phyloP scores from a whole-genome alignment of 1,139 yeast genomes.

The Scheffersomyces quercinus region DNA sequence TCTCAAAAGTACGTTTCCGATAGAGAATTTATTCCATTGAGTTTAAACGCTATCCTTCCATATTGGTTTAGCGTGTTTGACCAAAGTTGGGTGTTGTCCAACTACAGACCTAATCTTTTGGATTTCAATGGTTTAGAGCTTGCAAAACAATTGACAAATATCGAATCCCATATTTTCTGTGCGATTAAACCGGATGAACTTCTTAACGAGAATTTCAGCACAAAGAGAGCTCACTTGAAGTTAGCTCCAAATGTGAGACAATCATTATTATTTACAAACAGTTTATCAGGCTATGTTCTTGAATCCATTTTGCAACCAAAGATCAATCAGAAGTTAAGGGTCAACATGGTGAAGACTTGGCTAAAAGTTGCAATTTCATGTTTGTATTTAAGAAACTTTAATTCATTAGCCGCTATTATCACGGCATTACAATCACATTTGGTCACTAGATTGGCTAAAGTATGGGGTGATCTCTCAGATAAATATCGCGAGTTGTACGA shows the following conservation, averaged over 20 bases:
- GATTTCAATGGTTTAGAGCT: constrained; percentile 79
- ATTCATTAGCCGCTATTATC: constrained; percentile 85
- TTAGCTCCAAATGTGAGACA: constrained; percentile 73
- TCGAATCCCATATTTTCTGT: constrained; percentile 74
- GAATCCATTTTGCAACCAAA: constrained; percentile 70
- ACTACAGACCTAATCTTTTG: constrained; percentile 53
- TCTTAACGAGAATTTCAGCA: constrained; percentile 69
- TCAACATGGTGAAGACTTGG: constrained; percentile 74
- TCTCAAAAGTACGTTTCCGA: constrained; percentile 26
- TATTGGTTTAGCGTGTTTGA: constrained; percentile 44
- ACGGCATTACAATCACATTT: constrained; percentile 83
- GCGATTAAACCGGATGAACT: constrained; percentile 71
- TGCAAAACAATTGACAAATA: constrained; percentile 80
- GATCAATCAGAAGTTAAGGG: constrained; percentile 49
- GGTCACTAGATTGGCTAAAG: constrained; percentile 61
- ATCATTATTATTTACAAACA: constrained; percentile 73
- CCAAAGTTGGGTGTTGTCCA: constrained; percentile 48
- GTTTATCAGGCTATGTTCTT: constrained; percentile 77
- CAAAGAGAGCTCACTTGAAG: constrained; percentile 60
- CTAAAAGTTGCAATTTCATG: constrained; percentile 82
- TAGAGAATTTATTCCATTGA: constrained; percentile 29
- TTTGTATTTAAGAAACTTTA: constrained; percentile 76
- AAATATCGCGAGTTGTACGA: constrained; percentile 68
- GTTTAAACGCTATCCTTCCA: constrained; percentile 27
- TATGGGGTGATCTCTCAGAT: constrained; percentile 68